A percentile compares a stretch with the other conserved stretches of the same genome.
phyloP scores from a whole-genome alignment of 768 basidiomycete species.

The Mrakia hoshinonis region DNA sequence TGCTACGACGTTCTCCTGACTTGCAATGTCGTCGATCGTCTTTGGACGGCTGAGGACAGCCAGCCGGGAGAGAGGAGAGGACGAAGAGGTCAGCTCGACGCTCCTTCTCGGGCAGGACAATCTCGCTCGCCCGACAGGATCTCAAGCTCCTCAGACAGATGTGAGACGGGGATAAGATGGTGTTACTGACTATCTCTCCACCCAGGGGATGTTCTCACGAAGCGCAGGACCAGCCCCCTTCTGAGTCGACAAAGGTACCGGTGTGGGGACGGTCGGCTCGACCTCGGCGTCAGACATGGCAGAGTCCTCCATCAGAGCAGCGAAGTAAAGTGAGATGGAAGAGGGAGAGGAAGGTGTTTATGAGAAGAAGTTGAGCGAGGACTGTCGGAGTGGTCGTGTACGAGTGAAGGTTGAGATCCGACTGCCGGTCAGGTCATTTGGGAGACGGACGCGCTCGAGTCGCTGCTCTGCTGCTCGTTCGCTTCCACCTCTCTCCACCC shows the following conservation, averaged over 20 bases:
- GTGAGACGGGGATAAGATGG: no score
- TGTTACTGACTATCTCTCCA: conserved; percentile 83
- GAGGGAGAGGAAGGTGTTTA: neutral
- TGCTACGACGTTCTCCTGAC: conserved; percentile 91
- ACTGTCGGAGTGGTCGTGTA: no score
- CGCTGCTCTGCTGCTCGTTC: neutral
- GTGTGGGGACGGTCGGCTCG: neutral
- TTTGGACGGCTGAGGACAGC: conserved; percentile 68
- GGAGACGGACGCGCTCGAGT: neutral
- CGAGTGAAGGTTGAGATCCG: no score
- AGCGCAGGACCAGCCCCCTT: neutral
- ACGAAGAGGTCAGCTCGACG: neutral
- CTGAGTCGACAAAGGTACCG: neutral
- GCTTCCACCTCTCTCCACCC: neutral
- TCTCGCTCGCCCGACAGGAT: neutral
- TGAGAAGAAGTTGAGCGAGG: no score
- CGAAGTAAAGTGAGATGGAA: neutral
- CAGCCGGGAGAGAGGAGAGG: neutral
- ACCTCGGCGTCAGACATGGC: conserved; percentile 8
- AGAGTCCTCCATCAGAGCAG: neutral
- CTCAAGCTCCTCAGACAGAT: neutral
- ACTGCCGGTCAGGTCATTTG: no score
- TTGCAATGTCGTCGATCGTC: conserved; percentile 94
- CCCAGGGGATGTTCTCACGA: conserved; percentile 55
- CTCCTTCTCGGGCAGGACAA: neutral